Base-by-base conservation (phyloP, 2,329 filamentous ascomycete genomes). In the Aspergillus puulaauensis region DNA sequence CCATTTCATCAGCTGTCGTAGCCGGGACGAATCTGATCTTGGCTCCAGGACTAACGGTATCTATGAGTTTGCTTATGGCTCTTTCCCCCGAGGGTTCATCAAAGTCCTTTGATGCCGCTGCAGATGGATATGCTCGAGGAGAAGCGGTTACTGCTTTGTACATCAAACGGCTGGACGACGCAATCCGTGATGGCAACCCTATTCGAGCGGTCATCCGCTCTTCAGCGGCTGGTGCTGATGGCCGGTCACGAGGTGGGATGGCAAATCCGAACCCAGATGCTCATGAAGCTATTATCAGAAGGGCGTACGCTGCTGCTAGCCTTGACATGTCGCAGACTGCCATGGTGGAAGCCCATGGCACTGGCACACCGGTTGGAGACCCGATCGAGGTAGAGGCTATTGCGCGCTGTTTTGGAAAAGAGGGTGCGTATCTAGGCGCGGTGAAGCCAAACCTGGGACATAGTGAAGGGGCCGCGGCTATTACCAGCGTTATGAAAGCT, bases 1-100 rank as follows among this genome's bases (percentile, higher is more conserved):
- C 40, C 14, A 54, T 50, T 24, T 15, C 47, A 1, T 47, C 54
- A 1, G 73, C 73, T 2, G 39, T 77, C 3, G 73, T 75, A 1
- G 69, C 64, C 2, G 73, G 74, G 1, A 61, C 62, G 3, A 75
- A 70, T 41, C 44, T 77, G 3, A 71, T 77, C 39, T 23, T 74
- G 2, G 60, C 59, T 1, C 73, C 72, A 0, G 56, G 41, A 3
- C 62, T 64, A 33, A 67, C 63, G 4, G 61, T 66, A 3, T 44
- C 62, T 1, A 66, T 76, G 61, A 60, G 64, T 1, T 64, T 70
- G 15, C 61, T 73, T n/a, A 68, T 69, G 1, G 66, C 76, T 0
- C 60, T 79, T 2, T 74, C 72, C 1, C 64, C 68, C 0, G 62
- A 64, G 0, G 72, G 68, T 19, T 43, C 17, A 3, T 68, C 64